These are phyloP conservation scores for Colletotrichum aenigma DNA, from an alignment of 2,329 filamentous ascomycete genomes.

Conservation along the genomic window DNA sequence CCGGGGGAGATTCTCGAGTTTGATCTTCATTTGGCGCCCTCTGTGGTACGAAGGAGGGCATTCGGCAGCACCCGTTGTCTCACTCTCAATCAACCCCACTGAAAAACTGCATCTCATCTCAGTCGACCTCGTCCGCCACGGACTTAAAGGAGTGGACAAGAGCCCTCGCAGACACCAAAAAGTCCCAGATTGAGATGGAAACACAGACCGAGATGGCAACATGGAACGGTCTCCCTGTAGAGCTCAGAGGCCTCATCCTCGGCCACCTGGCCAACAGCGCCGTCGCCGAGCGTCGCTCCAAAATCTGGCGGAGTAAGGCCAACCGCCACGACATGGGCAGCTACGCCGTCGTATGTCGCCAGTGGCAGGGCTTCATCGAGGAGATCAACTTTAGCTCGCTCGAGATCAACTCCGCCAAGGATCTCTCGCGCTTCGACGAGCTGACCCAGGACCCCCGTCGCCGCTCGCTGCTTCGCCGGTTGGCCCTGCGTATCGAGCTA, in stretches of 20 bases:
- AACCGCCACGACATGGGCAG: constrained; percentile 19
- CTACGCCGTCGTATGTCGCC: constrained; percentile 28
- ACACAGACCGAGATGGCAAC: constrained; percentile 18
- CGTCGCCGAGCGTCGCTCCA: neutral
- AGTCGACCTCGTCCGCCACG: neutral
- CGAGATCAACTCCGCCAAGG: constrained; percentile 19
- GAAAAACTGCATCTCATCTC: constrained; percentile 1
- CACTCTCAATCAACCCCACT: neutral
- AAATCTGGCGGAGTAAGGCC: neutral
- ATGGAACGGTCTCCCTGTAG: constrained; percentile 20
- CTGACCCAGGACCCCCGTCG: constrained; percentile 24
- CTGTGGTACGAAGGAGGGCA: neutral
- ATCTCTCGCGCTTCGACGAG: constrained; percentile 24
- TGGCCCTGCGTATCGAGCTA: constrained; percentile 27
- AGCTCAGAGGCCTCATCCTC: constrained; percentile 19
- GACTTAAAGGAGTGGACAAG: neutral
- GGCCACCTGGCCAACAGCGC: constrained; percentile 5
- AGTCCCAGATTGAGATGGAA: neutral
- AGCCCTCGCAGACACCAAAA: neutral
- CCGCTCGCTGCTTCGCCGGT: constrained; percentile 21
- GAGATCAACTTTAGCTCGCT: constrained; percentile 26
- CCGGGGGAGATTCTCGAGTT: neutral
- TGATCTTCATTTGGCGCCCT: neutral
- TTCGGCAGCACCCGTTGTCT: neutral
- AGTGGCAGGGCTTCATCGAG: constrained; percentile 30